Base-by-base conservation (phyloP, 176 grass and related monocot species). In the Eleusine coracana region DNA sequence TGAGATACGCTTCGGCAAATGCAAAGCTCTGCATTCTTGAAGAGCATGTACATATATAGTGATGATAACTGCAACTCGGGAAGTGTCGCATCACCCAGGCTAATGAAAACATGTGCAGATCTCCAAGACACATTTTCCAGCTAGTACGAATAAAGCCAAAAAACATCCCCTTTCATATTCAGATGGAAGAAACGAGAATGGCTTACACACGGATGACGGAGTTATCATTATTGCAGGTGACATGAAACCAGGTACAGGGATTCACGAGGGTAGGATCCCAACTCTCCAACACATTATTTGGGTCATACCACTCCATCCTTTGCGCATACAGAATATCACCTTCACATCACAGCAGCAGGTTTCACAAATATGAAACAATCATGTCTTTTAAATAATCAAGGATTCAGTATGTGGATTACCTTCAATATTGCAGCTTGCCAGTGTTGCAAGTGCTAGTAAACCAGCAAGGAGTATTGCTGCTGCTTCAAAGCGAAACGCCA, bases 241-340 rank as follows among this genome's bases (percentile, higher is more conserved):
- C 21, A 62, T 91, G 86, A 10, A 88, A 75, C 82, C 78, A 91
- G 5, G 34, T 83, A 62, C 90, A 91, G 10, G 90, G 90, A 49
- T 91, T 79, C 3, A 39, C 76, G 51, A 91, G 79, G 28, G 78
- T 88, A 5, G 82, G 66, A 82, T 91, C 74, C 90, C 86, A 91
- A 61, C 73, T 91, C 69, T 75, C 2, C 25, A 88, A 41, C 42
- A 83, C 82, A 41, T 70, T 75, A 52, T 85, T 77, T 2, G 73
- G 78, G 77, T 91, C 90, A 31, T 54, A n/a, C 83, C 73, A 91
- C 2, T 6, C 74, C 9, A 10, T 0, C 78, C 74, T 85, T 62
- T 88, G 86, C 13, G 28, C 15, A 42, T 82, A 73, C 51, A 91
- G 83, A 31, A 88, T 87, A 70, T 91, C 90, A 64, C 90, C 90